A percentile compares a stretch with the other conserved stretches of the same genome.
These are phyloP conservation scores for Poronia punctata DNA, from an alignment of 495 filamentous ascomycete species.

Conservation along the genomic window DNA sequence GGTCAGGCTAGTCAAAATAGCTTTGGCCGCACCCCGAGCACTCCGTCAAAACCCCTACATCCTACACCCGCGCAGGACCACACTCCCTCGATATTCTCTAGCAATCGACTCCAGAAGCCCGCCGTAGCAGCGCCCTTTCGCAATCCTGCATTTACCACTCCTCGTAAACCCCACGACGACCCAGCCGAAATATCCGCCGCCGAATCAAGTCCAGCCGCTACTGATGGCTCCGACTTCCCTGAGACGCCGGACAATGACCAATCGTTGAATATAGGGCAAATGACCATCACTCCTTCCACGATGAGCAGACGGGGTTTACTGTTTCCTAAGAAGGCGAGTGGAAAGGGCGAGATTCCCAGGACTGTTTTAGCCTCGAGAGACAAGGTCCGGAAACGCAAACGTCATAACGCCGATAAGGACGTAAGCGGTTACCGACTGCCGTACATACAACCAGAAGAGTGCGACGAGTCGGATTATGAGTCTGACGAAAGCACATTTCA, in stretches of 20 bases:
- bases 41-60: constrained; percentile 28
- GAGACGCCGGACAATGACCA: constrained; percentile 38
- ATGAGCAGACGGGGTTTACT: constrained; percentile 29
- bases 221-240: constrained; percentile 56
- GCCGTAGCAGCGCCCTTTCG: constrained; percentile 47
- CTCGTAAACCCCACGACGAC: constrained; percentile 58
- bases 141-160: constrained; percentile 70
- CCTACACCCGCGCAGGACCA: constrained; percentile 22
- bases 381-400: constrained; percentile 42
- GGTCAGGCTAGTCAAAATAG: constrained; percentile 23
- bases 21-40: constrained; percentile 25
- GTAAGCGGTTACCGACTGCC: constrained; percentile 36
- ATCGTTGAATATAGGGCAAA: constrained; percentile 26
- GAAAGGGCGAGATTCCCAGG: constrained; percentile 34
- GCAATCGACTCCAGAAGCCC: constrained; percentile 24
- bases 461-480: constrained; percentile 55
- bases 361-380: constrained; percentile 23
- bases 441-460: constrained; percentile 35
- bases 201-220: constrained; percentile 70
- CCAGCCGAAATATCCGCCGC: constrained; percentile 64
- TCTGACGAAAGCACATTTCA: constrained; percentile 31
- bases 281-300: constrained; percentile 34
- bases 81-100: constrained; percentile 28
- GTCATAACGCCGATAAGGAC: constrained; percentile 33
- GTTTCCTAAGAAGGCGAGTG: constrained; percentile 39